Evolutionary conservation across 169 alveolate genomes (phyloP).

Genomic region (Plasmodium fragile): DNA sequence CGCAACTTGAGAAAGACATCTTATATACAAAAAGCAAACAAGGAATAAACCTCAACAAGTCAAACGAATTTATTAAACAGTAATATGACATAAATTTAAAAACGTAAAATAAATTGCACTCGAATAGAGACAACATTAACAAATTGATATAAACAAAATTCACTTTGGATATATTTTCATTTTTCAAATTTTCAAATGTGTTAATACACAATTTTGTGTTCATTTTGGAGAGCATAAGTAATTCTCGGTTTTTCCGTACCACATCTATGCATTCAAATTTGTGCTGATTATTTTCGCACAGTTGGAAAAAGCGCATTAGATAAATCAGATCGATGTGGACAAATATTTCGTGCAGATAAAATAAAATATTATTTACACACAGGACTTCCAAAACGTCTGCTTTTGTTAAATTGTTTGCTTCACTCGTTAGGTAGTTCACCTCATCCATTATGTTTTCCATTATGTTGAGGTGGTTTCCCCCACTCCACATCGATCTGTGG

Average conservation of each 20-base stretch:
- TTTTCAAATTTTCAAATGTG: slow-evolving; percentile 59
- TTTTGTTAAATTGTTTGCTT: slow-evolving; percentile 52
- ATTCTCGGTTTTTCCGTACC: background rate
- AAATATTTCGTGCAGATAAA: slow-evolving; percentile 66
- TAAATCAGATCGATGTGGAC: slow-evolving; percentile 56
- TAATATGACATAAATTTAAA: slow-evolving; percentile 69
- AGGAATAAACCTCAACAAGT: slow-evolving; percentile 50
- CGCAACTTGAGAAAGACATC: slow-evolving; percentile 8
- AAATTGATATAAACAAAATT: slow-evolving; percentile 53
- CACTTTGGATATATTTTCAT: slow-evolving; percentile 67
- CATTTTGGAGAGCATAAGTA: slow-evolving; percentile 16
- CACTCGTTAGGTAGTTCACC: slow-evolving; percentile 27
- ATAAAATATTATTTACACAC: slow-evolving; percentile 56
- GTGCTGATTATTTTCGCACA: slow-evolving; percentile 14
- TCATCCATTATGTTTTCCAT: slow-evolving; percentile 44
- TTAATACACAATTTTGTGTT: slow-evolving; percentile 49
- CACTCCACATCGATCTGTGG: background rate
- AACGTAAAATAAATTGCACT: slow-evolving; percentile 67
- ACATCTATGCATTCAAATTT: slow-evolving; percentile 17
- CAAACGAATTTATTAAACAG: slow-evolving; percentile 62
- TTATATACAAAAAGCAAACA: slow-evolving; percentile 51
- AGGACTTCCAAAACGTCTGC: slow-evolving; percentile 52
- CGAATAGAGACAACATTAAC: slow-evolving; percentile 66
- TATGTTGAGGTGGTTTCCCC: background rate
- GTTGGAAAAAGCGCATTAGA: slow-evolving; percentile 42